Conservation (phyloP, 805 yeast species). For the Metschnikowia vanudenii region DNA sequence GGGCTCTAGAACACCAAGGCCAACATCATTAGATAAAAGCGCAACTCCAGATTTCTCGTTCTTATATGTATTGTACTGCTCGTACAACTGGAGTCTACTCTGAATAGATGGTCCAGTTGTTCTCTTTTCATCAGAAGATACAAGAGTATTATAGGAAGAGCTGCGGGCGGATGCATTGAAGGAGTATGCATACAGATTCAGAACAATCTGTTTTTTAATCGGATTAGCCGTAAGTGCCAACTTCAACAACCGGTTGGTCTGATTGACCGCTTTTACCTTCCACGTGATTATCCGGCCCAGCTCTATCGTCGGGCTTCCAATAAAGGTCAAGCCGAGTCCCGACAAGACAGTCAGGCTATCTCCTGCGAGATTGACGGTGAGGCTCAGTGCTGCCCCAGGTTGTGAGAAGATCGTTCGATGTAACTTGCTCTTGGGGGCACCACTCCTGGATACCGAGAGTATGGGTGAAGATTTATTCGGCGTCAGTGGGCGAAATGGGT, state of each 20-base stretch:
- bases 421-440: slow-evolving; percentile 2
- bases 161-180: background rate
- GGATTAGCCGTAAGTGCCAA: slow-evolving; percentile 44
- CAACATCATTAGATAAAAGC: slow-evolving; percentile 62
- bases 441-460: slow-evolving; percentile 4
- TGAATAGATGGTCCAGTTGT: slow-evolving; percentile 19
- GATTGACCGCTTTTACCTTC: slow-evolving; percentile 66
- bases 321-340: slow-evolving; percentile 37
- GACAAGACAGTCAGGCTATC: slow-evolving; percentile 32
- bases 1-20: slow-evolving; percentile 60
- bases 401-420: slow-evolving; percentile 8
- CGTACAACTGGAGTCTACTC: slow-evolving; percentile 25
- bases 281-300: slow-evolving; percentile 62
- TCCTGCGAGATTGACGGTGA: slow-evolving; percentile 37
- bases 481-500: background rate
- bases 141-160: slow-evolving; percentile 7
- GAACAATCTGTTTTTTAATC: background rate
- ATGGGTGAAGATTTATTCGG: slow-evolving; percentile 12
- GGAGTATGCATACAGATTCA: background rate
- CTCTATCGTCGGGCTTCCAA: slow-evolving; percentile 59
- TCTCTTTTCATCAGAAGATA: slow-evolving; percentile 9
- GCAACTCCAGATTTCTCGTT: slow-evolving; percentile 55
- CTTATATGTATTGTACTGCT: slow-evolving; percentile 37
- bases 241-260: slow-evolving; percentile 48
- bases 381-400: slow-evolving; percentile 26